Evolutionary conservation across 129 eudicot species (phyloP), one percentile per base, ranked within the genome.

Genomic region (Solidago caesia): DNA sequence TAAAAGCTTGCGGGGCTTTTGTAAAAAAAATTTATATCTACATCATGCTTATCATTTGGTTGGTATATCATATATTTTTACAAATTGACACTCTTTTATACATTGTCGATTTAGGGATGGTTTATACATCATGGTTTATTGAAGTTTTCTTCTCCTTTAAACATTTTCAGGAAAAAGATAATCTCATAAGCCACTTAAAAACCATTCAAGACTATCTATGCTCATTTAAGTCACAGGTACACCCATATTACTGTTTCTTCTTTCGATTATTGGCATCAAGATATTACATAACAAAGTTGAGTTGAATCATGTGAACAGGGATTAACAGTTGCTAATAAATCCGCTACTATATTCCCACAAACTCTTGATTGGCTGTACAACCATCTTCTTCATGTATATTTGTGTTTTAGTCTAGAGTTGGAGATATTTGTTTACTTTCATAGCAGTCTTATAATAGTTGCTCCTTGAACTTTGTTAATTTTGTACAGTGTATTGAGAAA

Each of bases 291-390:
- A n/a, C n/a, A n/a, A n/a, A n/a, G n/a, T n/a, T n/a, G n/a, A n/a
- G n/a, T n/a, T n/a, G n/a, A n/a, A n/a, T n/a, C n/a, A n/a, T n/a
- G n/a, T 81, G 83, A 68, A 78, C 89, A 93, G 93, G 99, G 99
- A 46, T 79, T 88, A 12, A 84, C 87, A 42, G 96, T 94, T 78
- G 97, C 87, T 68, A 85, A 88, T 82, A 87, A 91, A 80, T 90
- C 99, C 51, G 96, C 97, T 48, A 94, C 97, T 42, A 84, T 96
- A 51, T 94, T 91, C 80, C 99, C 99, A 4, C 97, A 94, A 84
- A 88, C 97, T 45, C 85, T 94, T 77, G 97, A 94, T 89, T 84
- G 96, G 99, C 87, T 94, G 55, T 97, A 94, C 62, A 84, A 86
- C 83, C 86, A 94, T 83, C 99, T 94, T 68, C 97, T 94, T 74